Conservation (phyloP, 306 rosid species). For the Lotus japonicus region DNA sequence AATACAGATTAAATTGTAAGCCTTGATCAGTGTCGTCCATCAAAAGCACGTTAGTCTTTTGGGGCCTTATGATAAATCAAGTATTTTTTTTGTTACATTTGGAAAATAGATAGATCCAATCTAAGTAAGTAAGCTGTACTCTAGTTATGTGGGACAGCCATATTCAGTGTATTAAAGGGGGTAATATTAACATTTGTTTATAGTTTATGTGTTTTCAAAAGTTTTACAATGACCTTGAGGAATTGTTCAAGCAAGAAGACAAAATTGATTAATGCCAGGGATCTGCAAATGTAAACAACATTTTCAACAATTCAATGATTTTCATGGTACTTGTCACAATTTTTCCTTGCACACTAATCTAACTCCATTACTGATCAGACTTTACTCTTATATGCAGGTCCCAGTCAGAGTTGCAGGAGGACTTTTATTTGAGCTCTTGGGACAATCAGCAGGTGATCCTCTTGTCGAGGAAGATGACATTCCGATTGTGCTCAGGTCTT, state of each 20-base stretch:
- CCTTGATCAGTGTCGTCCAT: not conserved
- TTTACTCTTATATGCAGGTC: conserved; percentile 42
- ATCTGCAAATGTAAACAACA: not conserved
- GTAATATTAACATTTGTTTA: not conserved
- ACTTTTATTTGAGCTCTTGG: conserved; percentile 86
- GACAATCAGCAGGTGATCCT: conserved; percentile 93
- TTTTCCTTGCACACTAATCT: not conserved
- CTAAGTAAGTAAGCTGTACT: not conserved
- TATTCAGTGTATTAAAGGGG: not conserved
- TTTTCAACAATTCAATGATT: not conserved
- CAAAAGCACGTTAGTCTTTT: not conserved
- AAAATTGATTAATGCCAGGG: not conserved
- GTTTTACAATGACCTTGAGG: not conserved
- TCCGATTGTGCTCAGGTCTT: conserved; percentile 86
- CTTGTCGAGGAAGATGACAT: conserved; percentile 76
- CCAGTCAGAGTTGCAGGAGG: conserved; percentile 98
- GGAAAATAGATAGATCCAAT: not conserved
- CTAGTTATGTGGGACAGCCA: not conserved
- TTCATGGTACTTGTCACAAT: not conserved
- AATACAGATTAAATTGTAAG: not conserved
- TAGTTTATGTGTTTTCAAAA: not conserved
- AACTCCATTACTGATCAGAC: not conserved
- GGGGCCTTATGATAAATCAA: no score
- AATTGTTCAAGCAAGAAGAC: not conserved
- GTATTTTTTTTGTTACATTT: no score